These are phyloP conservation scores for Silene noctiflora DNA, from an alignment of 179 eudicot species.

Conservation along the genomic window DNA sequence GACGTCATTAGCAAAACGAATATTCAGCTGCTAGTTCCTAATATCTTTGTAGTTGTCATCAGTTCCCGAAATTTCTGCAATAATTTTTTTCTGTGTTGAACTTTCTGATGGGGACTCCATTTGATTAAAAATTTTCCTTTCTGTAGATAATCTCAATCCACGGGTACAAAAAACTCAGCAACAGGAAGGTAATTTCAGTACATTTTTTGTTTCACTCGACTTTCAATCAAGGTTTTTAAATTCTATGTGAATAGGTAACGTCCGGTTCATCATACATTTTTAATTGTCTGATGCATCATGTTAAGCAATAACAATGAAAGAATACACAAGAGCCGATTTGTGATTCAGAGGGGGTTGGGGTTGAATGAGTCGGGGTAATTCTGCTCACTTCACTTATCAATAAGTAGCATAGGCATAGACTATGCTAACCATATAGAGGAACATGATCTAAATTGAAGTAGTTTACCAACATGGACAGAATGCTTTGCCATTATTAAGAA, in stretches of 20 bases:
- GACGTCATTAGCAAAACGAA: too few relatives aligned
- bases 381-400: not conserved
- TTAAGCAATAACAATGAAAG: not conserved
- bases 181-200: slow-evolving; percentile 21
- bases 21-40: too few relatives aligned
- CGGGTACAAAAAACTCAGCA: slow-evolving; percentile 16
- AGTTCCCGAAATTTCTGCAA: not conserved
- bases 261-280: not conserved
- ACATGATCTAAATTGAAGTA: too few relatives aligned
- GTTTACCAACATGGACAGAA: not conserved
- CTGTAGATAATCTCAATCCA: slow-evolving; percentile 32
- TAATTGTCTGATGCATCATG: not conserved
- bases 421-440: not conserved
- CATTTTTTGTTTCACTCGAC: too few relatives aligned
- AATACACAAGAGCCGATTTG: not conserved
- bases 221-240: not conserved
- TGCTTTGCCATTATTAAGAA: not conserved
- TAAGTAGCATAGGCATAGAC: not conserved
- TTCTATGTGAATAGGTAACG: too few relatives aligned
- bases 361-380: not conserved
- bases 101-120: not conserved
- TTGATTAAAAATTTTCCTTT: not conserved
- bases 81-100: not conserved
- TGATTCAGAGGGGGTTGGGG: not conserved
- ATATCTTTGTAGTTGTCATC: too few relatives aligned